Evolutionary conservation across 306 rosid species (phyloP).

Genomic region (Abrus precatorius): DNA sequence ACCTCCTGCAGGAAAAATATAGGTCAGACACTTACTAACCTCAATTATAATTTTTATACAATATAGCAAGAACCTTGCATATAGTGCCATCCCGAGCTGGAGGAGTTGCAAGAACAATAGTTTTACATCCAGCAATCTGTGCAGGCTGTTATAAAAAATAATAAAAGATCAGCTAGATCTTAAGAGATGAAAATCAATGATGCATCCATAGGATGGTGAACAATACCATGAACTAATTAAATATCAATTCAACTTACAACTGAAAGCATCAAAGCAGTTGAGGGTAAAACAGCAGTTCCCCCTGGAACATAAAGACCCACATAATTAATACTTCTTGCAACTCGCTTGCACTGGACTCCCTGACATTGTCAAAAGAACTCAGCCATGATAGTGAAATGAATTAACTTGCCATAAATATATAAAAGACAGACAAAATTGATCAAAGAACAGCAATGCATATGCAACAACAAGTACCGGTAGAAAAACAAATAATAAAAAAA

Average conservation of each 20-base stretch:
- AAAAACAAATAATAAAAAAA: not conserved
- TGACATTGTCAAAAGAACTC: constrained; percentile 49
- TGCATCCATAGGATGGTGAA: constrained; percentile 7
- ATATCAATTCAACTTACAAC: constrained; percentile 65
- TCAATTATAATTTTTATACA: constrained; percentile 20
- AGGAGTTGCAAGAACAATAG: constrained; percentile 87
- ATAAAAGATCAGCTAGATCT: constrained; percentile 39
- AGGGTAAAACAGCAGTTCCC: constrained; percentile 94
- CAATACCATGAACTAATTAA: constrained; percentile 11
- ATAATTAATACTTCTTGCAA: constrained; percentile 88
- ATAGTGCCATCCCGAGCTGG: constrained; percentile 80
- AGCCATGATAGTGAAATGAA: constrained; percentile 12
- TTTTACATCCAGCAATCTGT: constrained; percentile 88
- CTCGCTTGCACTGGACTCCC: constrained; percentile 92
- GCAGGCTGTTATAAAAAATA: constrained; percentile 69
- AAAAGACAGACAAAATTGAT: not conserved
- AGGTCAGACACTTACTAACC: constrained; percentile 25
- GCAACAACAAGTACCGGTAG: not conserved
- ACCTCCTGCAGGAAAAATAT: constrained; percentile 70
- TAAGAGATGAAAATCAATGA: constrained; percentile 11
- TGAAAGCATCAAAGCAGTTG: constrained; percentile 91
- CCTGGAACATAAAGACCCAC: constrained; percentile 96
- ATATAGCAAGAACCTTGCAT: constrained; percentile 70
- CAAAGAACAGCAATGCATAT: not conserved
- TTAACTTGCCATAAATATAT: not conserved